A percentile compares a stretch with the other conserved stretches of the same genome.
Evolutionary conservation across 2,329 filamentous ascomycete genomes (phyloP).

Genomic region (Penicillium sp.): DNA sequence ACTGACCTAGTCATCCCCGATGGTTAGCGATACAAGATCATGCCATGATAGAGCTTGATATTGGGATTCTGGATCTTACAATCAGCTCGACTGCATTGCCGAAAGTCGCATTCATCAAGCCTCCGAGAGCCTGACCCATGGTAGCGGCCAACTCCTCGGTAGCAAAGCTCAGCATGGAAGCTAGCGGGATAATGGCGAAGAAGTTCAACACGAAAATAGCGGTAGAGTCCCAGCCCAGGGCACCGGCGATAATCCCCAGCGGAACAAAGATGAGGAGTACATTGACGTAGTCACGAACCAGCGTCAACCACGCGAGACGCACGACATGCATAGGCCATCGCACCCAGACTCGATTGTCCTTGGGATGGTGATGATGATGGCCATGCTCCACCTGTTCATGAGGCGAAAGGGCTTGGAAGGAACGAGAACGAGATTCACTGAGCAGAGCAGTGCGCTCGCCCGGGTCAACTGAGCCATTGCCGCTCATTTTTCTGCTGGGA

Average conservation of each 20-base stretch:
- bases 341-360: slow-evolving; percentile 38
- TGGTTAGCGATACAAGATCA: slow-evolving; percentile 35
- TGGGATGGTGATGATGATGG: slow-evolving; percentile 29
- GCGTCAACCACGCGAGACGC: slow-evolving; percentile 44
- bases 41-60: too few species aligned
- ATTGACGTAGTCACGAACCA: slow-evolving; percentile 56
- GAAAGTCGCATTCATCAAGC: slow-evolving; percentile 65
- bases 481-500: slow-evolving; percentile 29
- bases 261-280: slow-evolving; percentile 64
- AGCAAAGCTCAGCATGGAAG: slow-evolving; percentile 61
- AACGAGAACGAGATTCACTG: slow-evolving; percentile 13
- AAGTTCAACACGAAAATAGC: slow-evolving; percentile 63
- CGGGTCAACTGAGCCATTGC: slow-evolving; percentile 32
- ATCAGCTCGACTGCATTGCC: slow-evolving; percentile 66
- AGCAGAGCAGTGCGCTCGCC: slow-evolving; percentile 39
- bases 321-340: slow-evolving; percentile 40
- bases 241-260: slow-evolving; percentile 60
- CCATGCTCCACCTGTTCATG: slow-evolving; percentile 17
- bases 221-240: slow-evolving; percentile 57
- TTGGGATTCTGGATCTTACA: slow-evolving; percentile 60
- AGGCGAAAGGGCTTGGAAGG: slow-evolving; percentile 17
- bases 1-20: slow-evolving; percentile 62
- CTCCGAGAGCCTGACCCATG: slow-evolving; percentile 61
- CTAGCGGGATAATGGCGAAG: slow-evolving; percentile 62
- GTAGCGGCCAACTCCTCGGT: slow-evolving; percentile 62